phyloP scores from a whole-genome alignment of 805 yeast genomes.

The Candida maris region DNA sequence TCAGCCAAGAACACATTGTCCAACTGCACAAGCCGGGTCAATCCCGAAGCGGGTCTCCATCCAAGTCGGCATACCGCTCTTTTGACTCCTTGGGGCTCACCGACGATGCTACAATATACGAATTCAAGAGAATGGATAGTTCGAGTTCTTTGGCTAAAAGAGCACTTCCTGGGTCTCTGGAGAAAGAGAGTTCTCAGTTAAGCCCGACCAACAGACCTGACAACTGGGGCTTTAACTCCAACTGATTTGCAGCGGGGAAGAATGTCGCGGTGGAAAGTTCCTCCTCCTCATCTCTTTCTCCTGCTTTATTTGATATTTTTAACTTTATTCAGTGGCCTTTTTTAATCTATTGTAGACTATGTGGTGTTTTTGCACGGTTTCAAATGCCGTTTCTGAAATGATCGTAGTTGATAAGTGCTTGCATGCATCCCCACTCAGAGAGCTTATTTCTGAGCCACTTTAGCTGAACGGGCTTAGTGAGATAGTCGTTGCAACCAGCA shows the following conservation, averaged over 20 bases:
- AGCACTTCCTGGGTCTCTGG: slow-evolving; percentile 14
- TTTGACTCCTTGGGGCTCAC: slow-evolving; percentile 6
- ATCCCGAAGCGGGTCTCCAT: slow-evolving; percentile 4
- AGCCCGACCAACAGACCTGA: slow-evolving; percentile 3
- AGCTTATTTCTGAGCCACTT: slow-evolving; percentile 93
- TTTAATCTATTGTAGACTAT: too few relatives aligned
- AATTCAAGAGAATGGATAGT: slow-evolving; percentile 9
- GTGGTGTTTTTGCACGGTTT: too few relatives aligned
- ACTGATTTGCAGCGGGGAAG: too few relatives aligned
- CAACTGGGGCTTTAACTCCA: too few relatives aligned
- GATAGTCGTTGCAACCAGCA: slow-evolving; percentile 96
- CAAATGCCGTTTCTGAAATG: slow-evolving; percentile 62
- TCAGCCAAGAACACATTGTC: slow-evolving; percentile 16
- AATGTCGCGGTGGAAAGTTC: too few relatives aligned
- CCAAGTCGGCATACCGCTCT: not conserved
- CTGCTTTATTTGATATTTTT: too few relatives aligned
- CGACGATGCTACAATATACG: slow-evolving; percentile 3
- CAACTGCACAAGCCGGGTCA: slow-evolving; percentile 10
- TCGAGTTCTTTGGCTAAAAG: slow-evolving; percentile 8
- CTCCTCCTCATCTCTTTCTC: too few relatives aligned
- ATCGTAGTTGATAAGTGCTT: slow-evolving; percentile 91
- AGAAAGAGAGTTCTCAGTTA: slow-evolving; percentile 6
- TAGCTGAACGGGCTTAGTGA: slow-evolving; percentile 93
- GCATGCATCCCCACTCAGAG: slow-evolving; percentile 99
- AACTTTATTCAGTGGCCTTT: too few relatives aligned